Conservation (phyloP, 2,329 filamentous ascomycete species). For the Botrytis tulipae region DNA sequence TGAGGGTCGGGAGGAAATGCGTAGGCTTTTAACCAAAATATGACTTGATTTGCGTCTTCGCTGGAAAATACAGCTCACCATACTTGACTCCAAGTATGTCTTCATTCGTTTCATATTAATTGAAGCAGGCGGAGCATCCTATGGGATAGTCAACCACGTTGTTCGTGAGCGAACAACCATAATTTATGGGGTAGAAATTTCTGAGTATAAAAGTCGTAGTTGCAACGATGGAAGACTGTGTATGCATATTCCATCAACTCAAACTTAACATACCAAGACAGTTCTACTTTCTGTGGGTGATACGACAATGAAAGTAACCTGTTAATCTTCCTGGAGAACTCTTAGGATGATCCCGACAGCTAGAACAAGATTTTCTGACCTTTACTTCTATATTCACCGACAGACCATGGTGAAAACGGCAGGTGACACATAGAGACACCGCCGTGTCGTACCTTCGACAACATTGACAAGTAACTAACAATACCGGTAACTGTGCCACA, state of each 20-base stretch:
- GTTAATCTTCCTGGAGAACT: neutral
- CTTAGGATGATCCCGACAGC: rapidly evolving
- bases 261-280: too few relatives aligned
- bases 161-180: neutral
- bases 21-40: neutral
- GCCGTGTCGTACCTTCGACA: rapidly evolving
- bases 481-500: neutral
- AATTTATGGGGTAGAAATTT: neutral
- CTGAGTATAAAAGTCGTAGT: neutral
- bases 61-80: neutral
- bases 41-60: neutral
- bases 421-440: rapidly evolving
- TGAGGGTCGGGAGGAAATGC: neutral
- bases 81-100: neutral
- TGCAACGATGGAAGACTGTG: neutral
- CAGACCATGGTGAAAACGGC: neutral
- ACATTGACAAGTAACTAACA: neutral
- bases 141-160: neutral
- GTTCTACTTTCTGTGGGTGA: neutral
- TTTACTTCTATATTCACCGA: neutral
- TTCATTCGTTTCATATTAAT: rapidly evolving
- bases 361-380: rapidly evolving
- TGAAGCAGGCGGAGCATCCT: neutral
- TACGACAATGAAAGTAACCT: neutral
- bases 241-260: too few relatives aligned